Conservation (phyloP, 2,329 filamentous ascomycete species). For the Magnaporthiopsis rhizophila region DNA sequence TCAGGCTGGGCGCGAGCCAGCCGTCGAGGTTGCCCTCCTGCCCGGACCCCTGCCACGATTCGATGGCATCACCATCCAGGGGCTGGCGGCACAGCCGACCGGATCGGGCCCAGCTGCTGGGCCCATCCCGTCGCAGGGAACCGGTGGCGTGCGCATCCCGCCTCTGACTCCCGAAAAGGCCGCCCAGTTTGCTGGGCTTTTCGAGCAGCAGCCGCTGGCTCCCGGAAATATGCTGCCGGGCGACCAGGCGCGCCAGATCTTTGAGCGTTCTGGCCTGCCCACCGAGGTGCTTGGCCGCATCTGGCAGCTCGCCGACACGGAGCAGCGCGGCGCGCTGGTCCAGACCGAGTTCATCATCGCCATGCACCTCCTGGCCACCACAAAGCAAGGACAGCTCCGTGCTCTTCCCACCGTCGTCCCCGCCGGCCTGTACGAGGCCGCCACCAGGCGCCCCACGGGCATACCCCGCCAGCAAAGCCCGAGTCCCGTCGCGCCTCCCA, state of each 20-base stretch:
- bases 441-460: constrained; percentile 56
- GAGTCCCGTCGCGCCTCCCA: constrained; percentile 40
- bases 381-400: constrained; percentile 75
- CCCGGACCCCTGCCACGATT: constrained; percentile 88
- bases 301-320: constrained; percentile 91
- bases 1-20: constrained; percentile 77
- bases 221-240: constrained; percentile 67
- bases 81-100: constrained; percentile 19
- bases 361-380: constrained; percentile 92
- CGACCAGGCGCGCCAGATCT: constrained; percentile 85
- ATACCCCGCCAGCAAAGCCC: constrained; percentile 39
- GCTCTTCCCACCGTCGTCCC: constrained; percentile 74
- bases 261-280: constrained; percentile 83
- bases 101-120: constrained; percentile 30
- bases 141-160: constrained; percentile 72
- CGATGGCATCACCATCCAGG: constrained; percentile 57
- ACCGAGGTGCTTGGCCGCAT: constrained; percentile 90
- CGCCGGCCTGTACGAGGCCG: constrained; percentile 82
- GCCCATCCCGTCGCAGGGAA: constrained; percentile 45
- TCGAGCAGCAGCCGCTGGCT: constrained; percentile 78
- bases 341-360: constrained; percentile 93
- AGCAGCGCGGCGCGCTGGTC: constrained; percentile 80
- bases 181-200: constrained; percentile 78
- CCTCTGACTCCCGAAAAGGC: constrained; percentile 84
- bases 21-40: constrained; percentile 72